These are phyloP conservation scores for Phaeotremella skinneri DNA, from an alignment of 768 basidiomycete genomes.

Conservation along the genomic window DNA sequence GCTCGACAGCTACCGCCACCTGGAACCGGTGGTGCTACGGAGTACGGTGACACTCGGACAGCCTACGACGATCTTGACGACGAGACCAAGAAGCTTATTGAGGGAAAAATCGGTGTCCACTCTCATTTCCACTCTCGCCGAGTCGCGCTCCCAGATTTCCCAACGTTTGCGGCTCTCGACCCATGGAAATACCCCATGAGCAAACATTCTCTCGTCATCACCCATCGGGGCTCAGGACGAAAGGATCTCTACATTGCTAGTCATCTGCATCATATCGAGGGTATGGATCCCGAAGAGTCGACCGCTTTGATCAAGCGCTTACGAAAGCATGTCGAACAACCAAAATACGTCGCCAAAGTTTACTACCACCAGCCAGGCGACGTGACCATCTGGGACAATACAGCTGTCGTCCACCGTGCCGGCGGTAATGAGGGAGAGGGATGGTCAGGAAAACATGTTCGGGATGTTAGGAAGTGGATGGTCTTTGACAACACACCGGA, in stretches of 20 bases:
- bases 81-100: constrained; percentile 21
- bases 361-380: constrained; percentile 26
- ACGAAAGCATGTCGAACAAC: constrained; percentile 18
- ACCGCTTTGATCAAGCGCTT: constrained; percentile 9
- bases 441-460: constrained; percentile 21
- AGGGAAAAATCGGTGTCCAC: constrained; percentile 29
- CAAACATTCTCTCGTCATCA: constrained; percentile 28
- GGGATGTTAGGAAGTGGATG: constrained; percentile 29
- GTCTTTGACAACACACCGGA: constrained; percentile 24
- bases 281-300: constrained; percentile 24
- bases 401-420: constrained; percentile 21
- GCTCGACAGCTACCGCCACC: constrained; percentile 32
- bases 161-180: constrained; percentile 25
- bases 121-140: constrained; percentile 28
- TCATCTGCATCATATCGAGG: constrained; percentile 35
- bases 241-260: constrained; percentile 33
- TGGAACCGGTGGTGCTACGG: constrained; percentile 28
- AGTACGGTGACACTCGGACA: constrained; percentile 34
- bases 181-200: constrained; percentile 30
- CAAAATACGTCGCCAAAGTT: constrained; percentile 22
- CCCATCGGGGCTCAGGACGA: constrained; percentile 26
- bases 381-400: constrained; percentile 29
- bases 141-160: constrained; percentile 17
- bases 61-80: constrained; percentile 29
- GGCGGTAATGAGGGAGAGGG: constrained; percentile 17